These are phyloP conservation scores for Laguncularia racemosa DNA, from an alignment of 345 rosid species.

Conservation along the genomic window DNA sequence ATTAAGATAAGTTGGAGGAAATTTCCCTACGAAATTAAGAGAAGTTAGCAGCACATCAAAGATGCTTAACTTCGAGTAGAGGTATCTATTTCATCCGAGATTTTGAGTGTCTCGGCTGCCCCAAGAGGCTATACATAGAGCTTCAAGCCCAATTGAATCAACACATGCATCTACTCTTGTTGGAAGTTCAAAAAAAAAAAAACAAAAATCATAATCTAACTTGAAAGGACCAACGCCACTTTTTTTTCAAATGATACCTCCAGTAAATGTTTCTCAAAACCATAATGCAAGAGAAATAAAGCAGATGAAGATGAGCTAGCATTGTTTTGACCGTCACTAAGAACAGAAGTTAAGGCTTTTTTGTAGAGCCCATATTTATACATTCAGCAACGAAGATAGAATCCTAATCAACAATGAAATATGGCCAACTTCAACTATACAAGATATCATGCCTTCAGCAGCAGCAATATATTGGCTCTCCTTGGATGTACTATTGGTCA, in stretches of 20 bases:
- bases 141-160: conserved; percentile 10
- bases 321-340: conserved; percentile 33
- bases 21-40: no score
- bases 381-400: conserved; percentile 55
- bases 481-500: conserved; percentile 37
- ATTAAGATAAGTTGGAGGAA: no score
- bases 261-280: conserved; percentile 52
- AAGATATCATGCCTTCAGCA: conserved; percentile 52
- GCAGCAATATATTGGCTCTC: conserved; percentile 34
- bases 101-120: no score
- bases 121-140: no score
- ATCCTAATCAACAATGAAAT: conserved; percentile 37
- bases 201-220: conserved; percentile 50
- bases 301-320: conserved; percentile 39
- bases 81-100: no score
- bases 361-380: conserved; percentile 43
- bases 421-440: conserved; percentile 45
- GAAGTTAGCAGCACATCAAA: no score
- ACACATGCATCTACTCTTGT: conserved; percentile 44
- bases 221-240: conserved; percentile 37
- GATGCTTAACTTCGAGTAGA: no score
- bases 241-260: conserved; percentile 63
- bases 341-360: conserved; percentile 68
- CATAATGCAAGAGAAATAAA: conserved; percentile 70
- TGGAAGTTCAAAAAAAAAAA: conserved; percentile 36